Evolutionary conservation across 495 filamentous ascomycete species (phyloP).

Genomic region (Podospora comata): DNA sequence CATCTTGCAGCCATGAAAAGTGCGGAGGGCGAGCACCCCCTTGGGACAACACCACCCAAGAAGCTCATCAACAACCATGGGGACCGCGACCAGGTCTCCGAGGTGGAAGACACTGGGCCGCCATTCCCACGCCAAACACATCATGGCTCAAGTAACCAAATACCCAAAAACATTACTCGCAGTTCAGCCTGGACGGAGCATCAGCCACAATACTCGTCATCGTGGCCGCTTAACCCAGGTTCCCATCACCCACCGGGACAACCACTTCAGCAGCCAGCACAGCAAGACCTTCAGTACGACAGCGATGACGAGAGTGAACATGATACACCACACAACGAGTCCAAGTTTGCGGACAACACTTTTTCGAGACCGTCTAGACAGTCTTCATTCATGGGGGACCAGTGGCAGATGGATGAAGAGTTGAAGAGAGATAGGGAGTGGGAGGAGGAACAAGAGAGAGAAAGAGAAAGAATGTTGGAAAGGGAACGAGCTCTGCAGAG

Average conservation of each 20-base stretch:
- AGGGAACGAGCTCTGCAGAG: not conserved
- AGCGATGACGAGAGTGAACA: constrained; percentile 25
- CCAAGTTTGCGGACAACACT: not conserved
- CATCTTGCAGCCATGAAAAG: not conserved
- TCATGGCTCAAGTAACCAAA: not conserved
- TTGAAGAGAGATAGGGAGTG: not conserved
- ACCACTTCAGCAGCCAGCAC: not conserved
- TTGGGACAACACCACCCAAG: not conserved
- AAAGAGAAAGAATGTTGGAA: not conserved
- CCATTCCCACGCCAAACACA: constrained; percentile 3
- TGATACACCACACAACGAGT: constrained; percentile 7
- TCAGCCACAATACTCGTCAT: constrained; percentile 24
- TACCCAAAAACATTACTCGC: constrained; percentile 9
- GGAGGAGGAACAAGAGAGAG: constrained; percentile 2
- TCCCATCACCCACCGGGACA: constrained; percentile 6
- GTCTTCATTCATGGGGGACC: not conserved
- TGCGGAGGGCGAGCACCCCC: constrained; percentile 5
- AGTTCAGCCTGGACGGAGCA: constrained; percentile 19
- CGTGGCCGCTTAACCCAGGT: constrained; percentile 22
- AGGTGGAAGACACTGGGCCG: constrained; percentile 2
- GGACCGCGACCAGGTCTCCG: not conserved
- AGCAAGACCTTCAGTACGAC: constrained; percentile 3
- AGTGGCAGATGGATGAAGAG: not conserved
- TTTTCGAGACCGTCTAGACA: not conserved
- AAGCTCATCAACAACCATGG: not conserved